Evolutionary conservation across 1,284 basidiomycete species (phyloP), one percentile per base, ranked within the genome.

Genomic region (Trichosporon ovoides): DNA sequence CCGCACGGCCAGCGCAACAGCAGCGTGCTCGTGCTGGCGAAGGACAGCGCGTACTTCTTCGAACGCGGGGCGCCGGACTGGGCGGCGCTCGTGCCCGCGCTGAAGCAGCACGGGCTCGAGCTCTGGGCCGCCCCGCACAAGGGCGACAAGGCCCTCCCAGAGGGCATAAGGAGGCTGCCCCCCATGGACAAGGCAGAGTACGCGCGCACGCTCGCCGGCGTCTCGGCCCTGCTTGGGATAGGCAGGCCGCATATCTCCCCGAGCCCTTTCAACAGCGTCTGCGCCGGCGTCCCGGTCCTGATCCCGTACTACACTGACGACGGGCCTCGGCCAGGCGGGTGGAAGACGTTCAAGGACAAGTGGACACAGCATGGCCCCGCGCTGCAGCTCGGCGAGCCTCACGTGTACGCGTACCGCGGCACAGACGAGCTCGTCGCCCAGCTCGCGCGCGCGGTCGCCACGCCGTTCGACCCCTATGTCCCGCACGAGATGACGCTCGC

Each of bases 271-370:
- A 67, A 64, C 22, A 66, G 73, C 1, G 51, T 76, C 65, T 74
- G 58, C 56, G 72, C 72, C 61, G 76, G 71, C 13, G 74, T 71
- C 5, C 76, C 76, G 1, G 69, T 73, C 20, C 67, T 77, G 14
- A 53, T 77, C 18, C 74, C 76, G 2, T 69, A 69, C 60, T 68
- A 67, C 38, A 24, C 11, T 10, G 16, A 28, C 12, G 43, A 48
- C 14, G 43, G 43, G 14, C 46, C 48, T 12, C 14, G 13, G 5
- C 38, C 48, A n/a, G 19, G 13, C 4, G 55, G 55, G 0, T 53
- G 55, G 53, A 13, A 37, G 16, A n/a, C 24, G 22, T 61, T 43
- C 36, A 22, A n/a, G 22, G 34, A n/a, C 37, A 28, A 3, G 7
- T 36, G 48, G 22, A 18, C 20, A 7, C 75, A 77, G 57, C 73